A percentile compares a stretch with the other conserved stretches of the same genome.
phyloP scores from a whole-genome alignment of 139 green algal genomes.

The Asterochloris sp. region DNA sequence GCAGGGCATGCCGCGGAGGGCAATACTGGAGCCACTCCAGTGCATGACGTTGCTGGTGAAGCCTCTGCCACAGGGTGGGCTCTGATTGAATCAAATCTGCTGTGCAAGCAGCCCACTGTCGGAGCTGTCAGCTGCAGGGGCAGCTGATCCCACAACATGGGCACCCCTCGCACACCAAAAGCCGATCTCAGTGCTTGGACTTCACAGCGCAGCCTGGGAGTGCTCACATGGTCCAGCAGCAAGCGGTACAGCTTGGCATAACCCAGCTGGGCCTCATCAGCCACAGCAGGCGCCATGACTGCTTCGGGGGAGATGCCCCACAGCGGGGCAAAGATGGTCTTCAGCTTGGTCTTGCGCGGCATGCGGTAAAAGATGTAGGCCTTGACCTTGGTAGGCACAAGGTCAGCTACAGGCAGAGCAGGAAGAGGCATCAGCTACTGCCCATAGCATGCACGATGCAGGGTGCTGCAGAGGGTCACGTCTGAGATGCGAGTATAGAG shows the following conservation, averaged over 20 bases:
- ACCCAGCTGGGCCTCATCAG: slow-evolving; percentile 38
- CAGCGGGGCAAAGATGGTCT: slow-evolving; percentile 16
- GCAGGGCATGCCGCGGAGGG: no score
- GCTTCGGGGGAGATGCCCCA: slow-evolving; percentile 5
- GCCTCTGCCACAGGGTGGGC: no score
- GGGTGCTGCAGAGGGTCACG: no score
- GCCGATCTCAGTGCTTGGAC: no score
- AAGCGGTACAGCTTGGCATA: slow-evolving; percentile 44
- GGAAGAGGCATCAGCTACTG: neutral
- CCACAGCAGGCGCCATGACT: slow-evolving; percentile 30
- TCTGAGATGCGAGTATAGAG: no score
- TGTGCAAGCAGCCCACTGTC: no score
- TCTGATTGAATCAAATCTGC: no score
- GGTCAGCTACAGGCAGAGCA: slow-evolving; percentile 9
- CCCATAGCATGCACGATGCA: neutral
- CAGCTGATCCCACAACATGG: no score
- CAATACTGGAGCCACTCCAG: no score
- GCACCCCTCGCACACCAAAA: no score
- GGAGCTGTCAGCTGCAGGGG: no score
- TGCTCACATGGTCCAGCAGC: slow-evolving; percentile 17
- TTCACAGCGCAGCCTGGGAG: neutral
- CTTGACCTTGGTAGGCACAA: slow-evolving; percentile 19
- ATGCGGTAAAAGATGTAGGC: slow-evolving; percentile 20
- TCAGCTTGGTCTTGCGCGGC: slow-evolving; percentile 15
- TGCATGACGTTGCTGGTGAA: no score